phyloP scores from a whole-genome alignment of 208 protist species.

The Endotrypanum monterogeii region DNA sequence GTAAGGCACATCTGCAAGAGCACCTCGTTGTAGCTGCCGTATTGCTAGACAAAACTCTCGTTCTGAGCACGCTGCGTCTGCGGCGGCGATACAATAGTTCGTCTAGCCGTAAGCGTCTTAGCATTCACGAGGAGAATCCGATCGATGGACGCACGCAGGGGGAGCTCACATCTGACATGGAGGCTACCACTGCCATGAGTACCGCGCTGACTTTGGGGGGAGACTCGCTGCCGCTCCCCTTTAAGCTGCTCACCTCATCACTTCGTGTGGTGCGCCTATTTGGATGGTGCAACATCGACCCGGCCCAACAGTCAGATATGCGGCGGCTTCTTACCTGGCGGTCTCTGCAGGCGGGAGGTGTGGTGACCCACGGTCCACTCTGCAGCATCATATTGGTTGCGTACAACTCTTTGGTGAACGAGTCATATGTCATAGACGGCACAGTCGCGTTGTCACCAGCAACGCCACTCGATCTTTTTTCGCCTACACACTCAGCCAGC shows the following conservation, averaged over 20 bases:
- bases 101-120: background rate
- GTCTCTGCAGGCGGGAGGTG: constrained; percentile 22
- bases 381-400: constrained; percentile 55
- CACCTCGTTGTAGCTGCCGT: constrained; percentile 62
- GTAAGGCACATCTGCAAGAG: constrained; percentile 44
- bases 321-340: constrained; percentile 27
- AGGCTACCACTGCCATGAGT: background rate
- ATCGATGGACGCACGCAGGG: background rate
- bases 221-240: constrained; percentile 49
- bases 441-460: constrained; percentile 26
- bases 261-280: constrained; percentile 81
- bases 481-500: background rate
- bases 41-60: constrained; percentile 80
- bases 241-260: constrained; percentile 75
- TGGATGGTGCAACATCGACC: constrained; percentile 54
- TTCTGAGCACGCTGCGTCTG: constrained; percentile 54
- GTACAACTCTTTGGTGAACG: constrained; percentile 51
- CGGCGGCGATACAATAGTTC: constrained; percentile 12
- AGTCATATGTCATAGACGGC: constrained; percentile 48
- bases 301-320: constrained; percentile 26
- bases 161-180: background rate
- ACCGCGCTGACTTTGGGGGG: constrained; percentile 36
- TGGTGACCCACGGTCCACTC: constrained; percentile 25
- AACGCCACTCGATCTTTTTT: background rate
- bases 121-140: background rate